Evolutionary conservation across 441 rosid species (phyloP).

Genomic region (Caryocar brasiliense): DNA sequence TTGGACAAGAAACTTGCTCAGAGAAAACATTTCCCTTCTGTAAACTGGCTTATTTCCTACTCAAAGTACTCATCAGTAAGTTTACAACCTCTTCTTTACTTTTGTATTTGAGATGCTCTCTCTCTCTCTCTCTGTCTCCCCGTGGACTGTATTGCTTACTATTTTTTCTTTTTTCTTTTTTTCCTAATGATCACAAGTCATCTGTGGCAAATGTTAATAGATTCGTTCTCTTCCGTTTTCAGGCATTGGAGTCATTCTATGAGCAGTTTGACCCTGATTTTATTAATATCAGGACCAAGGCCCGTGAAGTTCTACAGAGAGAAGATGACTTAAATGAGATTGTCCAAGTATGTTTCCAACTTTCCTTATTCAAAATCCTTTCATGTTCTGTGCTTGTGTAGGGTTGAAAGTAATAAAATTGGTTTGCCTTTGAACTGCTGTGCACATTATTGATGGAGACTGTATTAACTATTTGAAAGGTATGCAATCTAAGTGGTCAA

Average conservation of each 20-base stretch:
- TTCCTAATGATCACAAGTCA: too few species aligned
- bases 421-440: not conserved
- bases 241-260: constrained; percentile 95
- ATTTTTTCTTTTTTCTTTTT: not conserved
- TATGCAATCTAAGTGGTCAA: not conserved
- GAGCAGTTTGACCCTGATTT: constrained; percentile 95
- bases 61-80: constrained; percentile 89
- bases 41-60: constrained; percentile 97
- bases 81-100: constrained; percentile 3
- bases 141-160: not conserved
- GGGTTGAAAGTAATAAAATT: not conserved
- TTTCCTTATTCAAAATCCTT: not conserved
- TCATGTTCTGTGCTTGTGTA: not conserved
- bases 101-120: not conserved
- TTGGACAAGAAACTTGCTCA: constrained; percentile 98
- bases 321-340: constrained; percentile 98
- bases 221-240: constrained; percentile 13
- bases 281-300: constrained; percentile 93
- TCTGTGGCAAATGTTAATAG: too few species aligned
- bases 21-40: constrained; percentile 98
- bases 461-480: not conserved
- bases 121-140: not conserved
- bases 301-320: constrained; percentile 96
- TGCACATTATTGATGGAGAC: not conserved
- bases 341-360: constrained; percentile 84